Evolutionary conservation across 2,329 filamentous ascomycete genomes (phyloP).

Genomic region (Colletotrichum sublineola): DNA sequence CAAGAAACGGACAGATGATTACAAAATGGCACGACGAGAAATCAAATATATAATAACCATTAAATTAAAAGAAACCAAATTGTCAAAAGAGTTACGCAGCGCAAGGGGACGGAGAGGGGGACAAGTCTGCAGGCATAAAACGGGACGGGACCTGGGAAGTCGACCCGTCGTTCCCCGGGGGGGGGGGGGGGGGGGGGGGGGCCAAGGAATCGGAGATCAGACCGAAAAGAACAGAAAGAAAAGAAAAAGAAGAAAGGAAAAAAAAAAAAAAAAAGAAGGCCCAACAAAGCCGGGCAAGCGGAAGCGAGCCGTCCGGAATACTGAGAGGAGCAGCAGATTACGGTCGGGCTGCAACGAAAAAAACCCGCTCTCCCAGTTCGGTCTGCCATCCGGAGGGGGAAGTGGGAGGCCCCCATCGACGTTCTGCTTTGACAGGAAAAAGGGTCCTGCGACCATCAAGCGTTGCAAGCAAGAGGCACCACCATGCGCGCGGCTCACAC

Average conservation of each 20-base stretch:
- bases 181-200: not conserved
- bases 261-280: not conserved
- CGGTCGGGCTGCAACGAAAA: slow-evolving; percentile 1
- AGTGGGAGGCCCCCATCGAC: slow-evolving; percentile 4
- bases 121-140: slow-evolving; percentile 4
- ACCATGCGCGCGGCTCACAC: slow-evolving; percentile 15
- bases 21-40: not conserved
- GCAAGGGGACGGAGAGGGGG: not conserved
- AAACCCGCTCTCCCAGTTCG: slow-evolving; percentile 28
- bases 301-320: not conserved
- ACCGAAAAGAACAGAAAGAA: not conserved
- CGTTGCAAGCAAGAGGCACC: slow-evolving; percentile 8
- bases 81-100: not conserved
- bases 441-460: slow-evolving; percentile 35
- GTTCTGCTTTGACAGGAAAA: slow-evolving; percentile 35
- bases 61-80: not conserved
- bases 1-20: slow-evolving; percentile 2
- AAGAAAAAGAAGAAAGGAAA: slow-evolving; percentile 15
- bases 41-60: slow-evolving; percentile 1
- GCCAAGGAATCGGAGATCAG: slow-evolving; percentile 27
- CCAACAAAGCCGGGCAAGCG: slow-evolving; percentile 21
- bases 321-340: not conserved
- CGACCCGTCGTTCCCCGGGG: slow-evolving; percentile 35
- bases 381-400: slow-evolving; percentile 36
- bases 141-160: slow-evolving; percentile 19